Percentiles rank a stretch among this genome's conserved stretches.
These are phyloP conservation scores for Ustilago bromivora DNA, from an alignment of 1,284 basidiomycete species.

Conservation along the genomic window DNA sequence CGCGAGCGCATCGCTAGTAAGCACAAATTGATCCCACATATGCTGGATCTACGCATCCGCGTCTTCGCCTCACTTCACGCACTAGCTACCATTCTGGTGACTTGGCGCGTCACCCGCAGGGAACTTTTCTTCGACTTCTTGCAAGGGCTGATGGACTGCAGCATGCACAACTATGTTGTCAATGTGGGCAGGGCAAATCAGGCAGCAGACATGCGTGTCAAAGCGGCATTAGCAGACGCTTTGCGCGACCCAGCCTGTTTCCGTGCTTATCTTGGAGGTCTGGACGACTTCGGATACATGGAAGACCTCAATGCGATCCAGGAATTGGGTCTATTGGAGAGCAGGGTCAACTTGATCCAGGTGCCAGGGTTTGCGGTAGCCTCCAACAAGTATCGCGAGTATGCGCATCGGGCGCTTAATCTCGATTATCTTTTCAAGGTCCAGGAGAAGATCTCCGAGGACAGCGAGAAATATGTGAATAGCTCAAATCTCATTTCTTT, in stretches of 20 bases:
- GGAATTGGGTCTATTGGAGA: slow-evolving; percentile 20
- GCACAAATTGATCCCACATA: slow-evolving; percentile 21
- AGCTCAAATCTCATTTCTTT: not conserved
- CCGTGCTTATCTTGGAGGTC: slow-evolving; percentile 40
- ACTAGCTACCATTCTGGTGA: slow-evolving; percentile 12
- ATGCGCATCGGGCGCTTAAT: slow-evolving; percentile 35
- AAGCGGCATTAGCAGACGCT: slow-evolving; percentile 42
- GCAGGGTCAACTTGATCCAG: slow-evolving; percentile 40
- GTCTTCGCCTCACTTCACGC: slow-evolving; percentile 16
- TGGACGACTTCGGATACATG: slow-evolving; percentile 48
- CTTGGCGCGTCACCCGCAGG: not conserved
- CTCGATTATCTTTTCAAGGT: slow-evolving; percentile 46
- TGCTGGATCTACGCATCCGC: slow-evolving; percentile 35
- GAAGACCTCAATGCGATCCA: slow-evolving; percentile 35
- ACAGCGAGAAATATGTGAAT: slow-evolving; percentile 25
- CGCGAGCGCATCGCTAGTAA: slow-evolving; percentile 34
- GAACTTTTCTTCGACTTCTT: slow-evolving; percentile 27
- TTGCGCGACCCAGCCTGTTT: slow-evolving; percentile 38
- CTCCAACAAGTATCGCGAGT: slow-evolving; percentile 21
- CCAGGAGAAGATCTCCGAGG: not conserved
- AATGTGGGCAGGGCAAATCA: slow-evolving; percentile 32
- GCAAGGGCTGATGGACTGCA: slow-evolving; percentile 28
- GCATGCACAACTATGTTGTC: slow-evolving; percentile 39
- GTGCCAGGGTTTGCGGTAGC: slow-evolving; percentile 38
- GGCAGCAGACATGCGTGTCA: slow-evolving; percentile 45